Base-by-base conservation (phyloP, 129 eudicot species). In the Lactuca sativa region DNA sequence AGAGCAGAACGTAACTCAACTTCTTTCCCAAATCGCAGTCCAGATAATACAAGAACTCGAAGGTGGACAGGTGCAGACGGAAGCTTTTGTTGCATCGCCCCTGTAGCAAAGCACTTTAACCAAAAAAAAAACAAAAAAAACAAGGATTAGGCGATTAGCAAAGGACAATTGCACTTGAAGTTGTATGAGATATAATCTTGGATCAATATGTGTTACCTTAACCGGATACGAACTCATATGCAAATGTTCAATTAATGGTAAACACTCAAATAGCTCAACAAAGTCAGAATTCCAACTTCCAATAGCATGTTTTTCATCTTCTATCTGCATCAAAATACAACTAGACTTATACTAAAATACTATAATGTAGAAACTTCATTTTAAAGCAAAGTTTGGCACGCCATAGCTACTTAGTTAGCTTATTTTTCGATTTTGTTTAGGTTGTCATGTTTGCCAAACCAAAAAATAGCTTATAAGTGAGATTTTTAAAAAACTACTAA, bases 21-120 rank as follows among this genome's bases (percentile, higher is more conserved):
- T 18, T 74, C 61, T 74, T 52, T 34, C 40, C 52, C 79, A 66
- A 74, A 65, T 1, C 44, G 44, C 61, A 74, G 5, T 8, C 79
- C 62, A 13, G 37, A 9, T 57, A 57, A 33, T 31, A 4, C 4
- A 57, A 74, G 79, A 74, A 8, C 48, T 12, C 5, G 21, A 18
- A 74, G 72, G 57, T 59, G 67, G 44, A 30, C 38, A 55, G 64
- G 49, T 36, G 30, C 32, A n/a, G 44, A 56, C 9, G 38, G 59
- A 25, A 74, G 73, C 34, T 40, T 66, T 54, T 56, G 59, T 57
- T 67, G 73, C 9, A 66, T 47, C 3, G 8, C 67, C 31, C 79
- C 79, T 65, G 59, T 16, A 74, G 61, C 54, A 74, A 74, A 58
- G 21, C 73, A 74, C 79, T 74, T 65, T 56, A 74, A 30, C 65